Evolutionary conservation across 371 early-diverging fungal species (phyloP).

Genomic region (Amoeboaphelidium protococcarum): DNA sequence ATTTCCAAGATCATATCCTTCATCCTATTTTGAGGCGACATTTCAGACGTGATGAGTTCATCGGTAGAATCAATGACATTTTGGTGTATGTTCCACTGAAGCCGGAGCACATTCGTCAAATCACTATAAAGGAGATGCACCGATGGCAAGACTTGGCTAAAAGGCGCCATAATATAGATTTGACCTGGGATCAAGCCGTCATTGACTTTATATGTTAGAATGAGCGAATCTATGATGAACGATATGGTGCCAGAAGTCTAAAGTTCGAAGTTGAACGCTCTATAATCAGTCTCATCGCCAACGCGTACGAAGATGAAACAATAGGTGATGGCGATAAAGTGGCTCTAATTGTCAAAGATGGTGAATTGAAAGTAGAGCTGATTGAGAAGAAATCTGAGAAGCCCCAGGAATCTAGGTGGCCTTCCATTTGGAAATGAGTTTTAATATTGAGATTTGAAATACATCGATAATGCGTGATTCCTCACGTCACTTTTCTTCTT

Average conservation of each 20-base stretch:
- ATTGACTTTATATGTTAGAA: constrained; percentile 18
- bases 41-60: constrained; percentile 27
- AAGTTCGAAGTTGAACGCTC: constrained; percentile 27
- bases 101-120: constrained; percentile 18
- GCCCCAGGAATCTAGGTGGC: no score
- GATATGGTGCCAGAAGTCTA: constrained; percentile 29
- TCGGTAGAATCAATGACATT: constrained; percentile 30
- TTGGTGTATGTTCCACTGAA: constrained; percentile 27
- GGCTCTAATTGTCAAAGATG: constrained; percentile 2
- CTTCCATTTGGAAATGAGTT: no score
- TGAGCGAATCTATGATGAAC: constrained; percentile 24
- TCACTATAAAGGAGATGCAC: constrained; percentile 18
- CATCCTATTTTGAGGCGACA: constrained; percentile 27
- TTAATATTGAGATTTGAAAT: no score
- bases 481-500: no score
- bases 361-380: no score
- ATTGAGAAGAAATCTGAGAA: no score
- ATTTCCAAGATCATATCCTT: constrained; percentile 22
- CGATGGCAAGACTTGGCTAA: constrained; percentile 25
- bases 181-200: constrained; percentile 24
- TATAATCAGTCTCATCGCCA: constrained; percentile 25
- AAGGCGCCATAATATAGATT: constrained; percentile 18
- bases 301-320: constrained; percentile 27
- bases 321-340: constrained; percentile 3
- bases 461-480: no score